Evolutionary conservation across 2,329 filamentous ascomycete species (phyloP).

Genomic region (Podosphaera aphanis): DNA sequence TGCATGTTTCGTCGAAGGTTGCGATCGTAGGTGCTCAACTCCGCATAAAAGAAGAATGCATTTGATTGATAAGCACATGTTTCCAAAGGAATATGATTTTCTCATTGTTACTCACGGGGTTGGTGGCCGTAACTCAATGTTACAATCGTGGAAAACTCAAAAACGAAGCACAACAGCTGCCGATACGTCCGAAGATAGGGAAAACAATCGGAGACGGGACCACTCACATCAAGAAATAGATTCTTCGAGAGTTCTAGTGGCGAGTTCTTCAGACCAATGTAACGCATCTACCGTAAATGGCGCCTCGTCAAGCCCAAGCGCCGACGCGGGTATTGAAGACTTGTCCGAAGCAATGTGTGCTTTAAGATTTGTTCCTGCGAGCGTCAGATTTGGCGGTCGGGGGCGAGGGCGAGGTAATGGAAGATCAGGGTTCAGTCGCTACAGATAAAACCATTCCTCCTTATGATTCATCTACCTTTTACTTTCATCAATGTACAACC

Average conservation of each 20-base stretch:
- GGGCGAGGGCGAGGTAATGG: conserved; percentile 8
- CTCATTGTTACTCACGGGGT: conserved; percentile 73
- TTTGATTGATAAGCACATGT: conserved; percentile 83
- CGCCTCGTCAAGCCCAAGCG: conserved; percentile 1
- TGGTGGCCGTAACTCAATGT: conserved; percentile 58
- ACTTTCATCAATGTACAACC: too few relatives aligned
- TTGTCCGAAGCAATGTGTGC: conserved; percentile 46
- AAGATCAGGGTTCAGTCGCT: neutral
- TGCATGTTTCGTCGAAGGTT: conserved; percentile 73
- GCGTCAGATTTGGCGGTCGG: conserved; percentile 34
- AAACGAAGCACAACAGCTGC: conserved; percentile 21
- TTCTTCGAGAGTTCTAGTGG: neutral
- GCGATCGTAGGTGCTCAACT: conserved; percentile 63
- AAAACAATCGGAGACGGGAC: conserved; percentile 7
- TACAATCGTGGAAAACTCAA: conserved; percentile 32
- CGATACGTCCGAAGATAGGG: conserved; percentile 8
- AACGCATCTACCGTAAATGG: neutral
- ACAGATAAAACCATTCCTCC: neutral
- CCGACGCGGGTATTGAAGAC: conserved; percentile 27
- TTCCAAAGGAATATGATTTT: conserved; percentile 74
- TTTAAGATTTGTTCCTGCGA: conserved; percentile 45
- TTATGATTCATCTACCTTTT: too few relatives aligned
- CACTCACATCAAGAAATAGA: conserved; percentile 5
- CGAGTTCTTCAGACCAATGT: neutral
- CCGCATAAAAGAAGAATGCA: conserved; percentile 69